A percentile compares a stretch with the other conserved stretches of the same genome.
Conservation (phyloP, 208 protist genomes). For the Acanthamoeba royreba region DNA sequence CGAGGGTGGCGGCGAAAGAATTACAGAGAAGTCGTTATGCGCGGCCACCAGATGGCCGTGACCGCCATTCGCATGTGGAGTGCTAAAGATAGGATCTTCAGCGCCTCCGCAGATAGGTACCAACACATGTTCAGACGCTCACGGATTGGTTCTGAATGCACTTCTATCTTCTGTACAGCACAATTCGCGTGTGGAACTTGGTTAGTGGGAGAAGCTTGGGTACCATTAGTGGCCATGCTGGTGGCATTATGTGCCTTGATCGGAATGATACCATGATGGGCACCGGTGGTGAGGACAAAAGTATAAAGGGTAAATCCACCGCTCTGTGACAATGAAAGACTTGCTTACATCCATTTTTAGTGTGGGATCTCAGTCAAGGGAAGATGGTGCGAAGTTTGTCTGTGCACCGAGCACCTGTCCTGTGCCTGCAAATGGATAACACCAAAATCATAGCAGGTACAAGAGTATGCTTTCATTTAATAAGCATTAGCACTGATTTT, state of each 20-base stretch:
- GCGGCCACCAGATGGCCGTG: background rate
- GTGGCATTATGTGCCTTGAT: background rate
- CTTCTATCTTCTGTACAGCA: background rate
- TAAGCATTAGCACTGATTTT: background rate
- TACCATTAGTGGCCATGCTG: background rate
- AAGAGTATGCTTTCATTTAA: background rate
- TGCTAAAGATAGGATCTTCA: background rate
- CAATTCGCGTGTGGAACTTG: background rate
- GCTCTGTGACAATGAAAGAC: background rate
- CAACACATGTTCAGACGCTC: background rate
- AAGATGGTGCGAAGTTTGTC: background rate
- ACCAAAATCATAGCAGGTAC: background rate
- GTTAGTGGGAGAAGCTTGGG: background rate
- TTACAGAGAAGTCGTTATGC: background rate
- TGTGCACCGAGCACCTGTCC: background rate
- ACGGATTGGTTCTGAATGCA: background rate
- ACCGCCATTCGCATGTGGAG: background rate
- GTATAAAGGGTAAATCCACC: background rate
- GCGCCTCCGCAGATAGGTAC: background rate
- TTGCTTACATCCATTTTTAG: background rate
- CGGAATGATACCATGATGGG: background rate
- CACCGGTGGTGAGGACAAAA: background rate
- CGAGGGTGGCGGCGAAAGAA: background rate
- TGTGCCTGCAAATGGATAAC: slow-evolving; percentile 15
- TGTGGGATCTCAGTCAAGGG: background rate